These are phyloP conservation scores for Coriolopsis trogii DNA, from an alignment of 1,284 basidiomycete species.

Conservation along the genomic window DNA sequence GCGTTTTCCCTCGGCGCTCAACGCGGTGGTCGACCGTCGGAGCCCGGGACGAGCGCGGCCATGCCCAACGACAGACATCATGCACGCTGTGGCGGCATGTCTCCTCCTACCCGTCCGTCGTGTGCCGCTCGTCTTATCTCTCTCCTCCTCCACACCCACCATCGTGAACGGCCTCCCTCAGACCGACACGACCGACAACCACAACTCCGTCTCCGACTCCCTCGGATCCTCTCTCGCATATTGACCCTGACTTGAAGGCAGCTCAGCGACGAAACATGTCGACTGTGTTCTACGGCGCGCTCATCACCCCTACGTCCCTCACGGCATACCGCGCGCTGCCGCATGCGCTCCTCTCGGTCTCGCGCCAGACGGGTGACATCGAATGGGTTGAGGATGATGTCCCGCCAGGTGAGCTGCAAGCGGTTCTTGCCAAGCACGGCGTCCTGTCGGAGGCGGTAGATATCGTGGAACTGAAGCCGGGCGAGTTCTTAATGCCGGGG, in stretches of 20 bases:
- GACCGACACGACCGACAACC: background rate
- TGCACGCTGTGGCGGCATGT: background rate
- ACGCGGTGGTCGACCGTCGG: no score
- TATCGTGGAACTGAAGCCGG: constrained; percentile 54
- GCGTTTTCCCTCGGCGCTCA: background rate
- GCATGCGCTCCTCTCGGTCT: constrained; percentile 61
- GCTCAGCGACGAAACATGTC: constrained; percentile 19
- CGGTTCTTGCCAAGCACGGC: constrained; percentile 48
- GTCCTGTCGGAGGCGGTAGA: constrained; percentile 34
- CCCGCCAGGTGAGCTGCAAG: constrained; percentile 43
- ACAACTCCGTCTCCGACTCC: no score
- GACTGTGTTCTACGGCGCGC: constrained; percentile 65
- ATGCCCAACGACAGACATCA: background rate
- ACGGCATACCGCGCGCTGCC: constrained; percentile 57
- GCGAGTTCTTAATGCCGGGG: constrained; percentile 87
- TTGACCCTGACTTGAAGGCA: background rate
- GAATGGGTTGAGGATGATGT: constrained; percentile 70
- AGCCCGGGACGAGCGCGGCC: background rate
- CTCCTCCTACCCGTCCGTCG: no score
- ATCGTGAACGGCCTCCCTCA: background rate
- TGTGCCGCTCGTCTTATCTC: no score
- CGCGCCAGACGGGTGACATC: constrained; percentile 56
- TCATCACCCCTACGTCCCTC: constrained; percentile 68
- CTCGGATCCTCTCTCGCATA: no score
- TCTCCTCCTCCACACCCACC: background rate